Conservation (phyloP, 163 green algal species). For the Trebouxia gelatinosa region DNA sequence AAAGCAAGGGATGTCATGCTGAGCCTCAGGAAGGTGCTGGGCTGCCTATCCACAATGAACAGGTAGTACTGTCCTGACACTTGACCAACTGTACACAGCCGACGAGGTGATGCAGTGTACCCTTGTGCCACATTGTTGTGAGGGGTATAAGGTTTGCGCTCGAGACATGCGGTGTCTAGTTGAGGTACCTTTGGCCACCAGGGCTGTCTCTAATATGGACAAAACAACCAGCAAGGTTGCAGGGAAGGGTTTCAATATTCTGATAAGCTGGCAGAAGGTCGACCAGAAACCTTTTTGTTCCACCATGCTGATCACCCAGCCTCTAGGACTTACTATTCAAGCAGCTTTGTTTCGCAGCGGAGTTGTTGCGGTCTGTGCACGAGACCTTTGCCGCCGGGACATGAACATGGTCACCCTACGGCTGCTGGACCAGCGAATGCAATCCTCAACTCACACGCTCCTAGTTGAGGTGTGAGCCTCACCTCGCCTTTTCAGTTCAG, state of each 20-base stretch:
- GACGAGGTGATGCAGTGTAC: not conserved
- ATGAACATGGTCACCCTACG: no score
- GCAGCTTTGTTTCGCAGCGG: no score
- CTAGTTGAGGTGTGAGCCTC: no score
- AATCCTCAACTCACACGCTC: no score
- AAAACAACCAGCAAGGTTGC: constrained; percentile 33
- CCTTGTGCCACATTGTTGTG: not conserved
- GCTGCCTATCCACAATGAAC: constrained; percentile 46
- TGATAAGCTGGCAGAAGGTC: no score
- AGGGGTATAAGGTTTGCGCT: not conserved
- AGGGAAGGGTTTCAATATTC: constrained; percentile 42
- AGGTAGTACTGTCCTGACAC: constrained; percentile 57
- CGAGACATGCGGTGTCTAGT: not conserved
- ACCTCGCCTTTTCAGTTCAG: no score
- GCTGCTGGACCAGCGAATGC: no score
- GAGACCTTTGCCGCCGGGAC: no score
- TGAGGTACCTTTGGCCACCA: constrained; percentile 42
- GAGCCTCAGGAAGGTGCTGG: constrained; percentile 4
- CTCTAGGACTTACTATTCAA: no score
- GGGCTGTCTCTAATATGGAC: constrained; percentile 35
- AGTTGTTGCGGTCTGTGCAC: no score
- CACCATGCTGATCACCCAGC: no score
- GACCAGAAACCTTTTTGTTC: no score
- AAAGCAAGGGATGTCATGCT: constrained; percentile 35
- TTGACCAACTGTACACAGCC: constrained; percentile 48